Percentiles rank a stretch among this genome's conserved stretches.
Evolutionary conservation across 2,329 filamentous ascomycete genomes (phyloP).

Genomic region (Calonectria pauciramosa): DNA sequence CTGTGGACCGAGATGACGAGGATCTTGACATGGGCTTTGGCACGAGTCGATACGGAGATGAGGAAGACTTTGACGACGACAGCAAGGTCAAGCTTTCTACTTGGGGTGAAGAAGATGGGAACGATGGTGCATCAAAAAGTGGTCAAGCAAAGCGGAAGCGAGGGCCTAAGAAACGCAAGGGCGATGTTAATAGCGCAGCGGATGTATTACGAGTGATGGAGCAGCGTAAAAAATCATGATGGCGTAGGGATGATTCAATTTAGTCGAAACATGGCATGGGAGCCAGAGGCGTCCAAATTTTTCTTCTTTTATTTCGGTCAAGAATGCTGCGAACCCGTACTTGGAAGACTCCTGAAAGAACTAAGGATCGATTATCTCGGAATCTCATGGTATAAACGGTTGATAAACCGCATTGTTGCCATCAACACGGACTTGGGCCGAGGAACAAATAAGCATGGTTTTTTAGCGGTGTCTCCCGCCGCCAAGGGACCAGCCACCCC

Average conservation of each 20-base stretch:
- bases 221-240: conserved; percentile 58
- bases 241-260: neutral
- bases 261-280: neutral
- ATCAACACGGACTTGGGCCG: neutral
- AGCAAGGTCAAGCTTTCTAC: conserved; percentile 76
- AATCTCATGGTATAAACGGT: neutral
- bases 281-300: no score
- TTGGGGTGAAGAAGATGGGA: conserved; percentile 71
- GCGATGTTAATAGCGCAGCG: conserved; percentile 81
- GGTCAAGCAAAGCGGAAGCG: conserved; percentile 75
- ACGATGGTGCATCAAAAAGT: conserved; percentile 59
- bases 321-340: neutral
- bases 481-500: conserved; percentile 11
- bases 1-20: conserved; percentile 83
- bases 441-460: neutral
- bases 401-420: neutral
- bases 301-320: neutral
- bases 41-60: conserved; percentile 87
- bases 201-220: conserved; percentile 88
- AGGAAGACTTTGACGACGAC: conserved; percentile 84
- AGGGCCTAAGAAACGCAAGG: conserved; percentile 81
- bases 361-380: neutral
- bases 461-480: conserved; percentile 4
- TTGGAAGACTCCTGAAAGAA: neutral
- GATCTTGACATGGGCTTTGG: conserved; percentile 98